Percentiles rank a stretch among this genome's conserved stretches.
phyloP scores from a whole-genome alignment of 2,329 filamentous ascomycete genomes.

The Diaporthe sp. region DNA sequence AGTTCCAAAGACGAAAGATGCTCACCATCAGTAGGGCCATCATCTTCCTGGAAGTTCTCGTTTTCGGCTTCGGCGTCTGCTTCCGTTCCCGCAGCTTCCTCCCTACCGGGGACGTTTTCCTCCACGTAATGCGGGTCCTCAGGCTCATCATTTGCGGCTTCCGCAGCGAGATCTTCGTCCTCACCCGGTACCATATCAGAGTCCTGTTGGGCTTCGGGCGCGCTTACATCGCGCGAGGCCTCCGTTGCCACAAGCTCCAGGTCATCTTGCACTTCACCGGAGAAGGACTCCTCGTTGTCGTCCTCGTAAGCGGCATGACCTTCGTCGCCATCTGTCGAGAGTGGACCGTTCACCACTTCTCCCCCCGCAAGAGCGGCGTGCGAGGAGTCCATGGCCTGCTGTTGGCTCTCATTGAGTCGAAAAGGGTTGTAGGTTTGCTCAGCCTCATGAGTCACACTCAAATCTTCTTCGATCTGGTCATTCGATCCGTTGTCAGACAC shows the following conservation, averaged over 20 bases:
- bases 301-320: background rate
- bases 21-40: conserved; percentile 39
- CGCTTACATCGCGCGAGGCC: background rate
- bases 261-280: conserved; percentile 3
- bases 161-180: conserved; percentile 3
- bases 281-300: background rate
- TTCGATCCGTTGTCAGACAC: conserved; percentile 11
- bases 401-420: conserved; percentile 29
- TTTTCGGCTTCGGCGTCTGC: conserved; percentile 16
- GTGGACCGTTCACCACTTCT: background rate
- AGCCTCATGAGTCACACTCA: background rate
- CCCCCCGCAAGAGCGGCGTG: background rate
- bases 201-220: background rate
- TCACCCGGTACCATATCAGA: background rate
- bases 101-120: background rate
- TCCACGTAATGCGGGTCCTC: background rate
- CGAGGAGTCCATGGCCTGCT: conserved; percentile 3
- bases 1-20: conserved; percentile 16
- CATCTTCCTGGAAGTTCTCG: conserved; percentile 14
- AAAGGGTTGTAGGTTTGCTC: conserved; percentile 36
- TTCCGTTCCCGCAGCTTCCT: conserved; percentile 3
- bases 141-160: background rate
- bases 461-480: conserved; percentile 1
- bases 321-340: background rate
- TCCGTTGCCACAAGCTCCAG: background rate